Evolutionary conservation across 805 yeast genomes (phyloP), one percentile per base, ranked within the genome.

Genomic region (Myxozyma kluyveri): DNA sequence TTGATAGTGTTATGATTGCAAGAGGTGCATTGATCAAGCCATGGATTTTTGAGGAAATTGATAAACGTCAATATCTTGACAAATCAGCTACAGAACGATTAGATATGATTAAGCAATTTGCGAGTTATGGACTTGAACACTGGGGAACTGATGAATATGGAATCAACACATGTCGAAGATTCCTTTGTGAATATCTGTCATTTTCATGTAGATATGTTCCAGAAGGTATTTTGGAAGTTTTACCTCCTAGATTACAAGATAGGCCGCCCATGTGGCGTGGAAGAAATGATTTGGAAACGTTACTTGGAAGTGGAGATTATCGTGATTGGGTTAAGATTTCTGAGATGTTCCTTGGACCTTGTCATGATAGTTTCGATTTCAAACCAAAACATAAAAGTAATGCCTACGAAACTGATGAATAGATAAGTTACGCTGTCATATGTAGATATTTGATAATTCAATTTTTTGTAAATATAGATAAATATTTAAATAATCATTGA

Each of bases 81-180:
- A 93, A 91, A 72, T 75, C 88, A 1, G 83, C 96, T n/a, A 74
- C 84, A 19, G 97, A 93, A 70, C 80, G 99, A 68, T 77, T 93
- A 50, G 95, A 83, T 33, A 79, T 84, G 39, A 69, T 91, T 63
- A 74, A 75, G 57, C 77, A 76, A 46, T 93, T 82, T 66, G 81
- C 95, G 3, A 72, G 82, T 49, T 86, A 73, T 67, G 97, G 99
- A 0, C 75, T 93, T 60, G 88, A 88, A 61, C 98, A 93, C 69
- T 93, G 99, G 98, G 99, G 99, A 3, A 78, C 96, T 0, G 99
- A 93, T 66, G 96, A 88, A 63, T 91, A 84, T 68, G 99, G 99
- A 37, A 79, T 93, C 50, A 84, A 87, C 52, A 81, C 81, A 59
- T 83, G 96, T 12, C 82, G 99, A 69, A 76, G 98, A 63, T 93